A percentile compares a stretch with the other conserved stretches of the same genome.
Conservation (phyloP, 2,329 filamentous ascomycete species). For the Sporothrix globosa region DNA sequence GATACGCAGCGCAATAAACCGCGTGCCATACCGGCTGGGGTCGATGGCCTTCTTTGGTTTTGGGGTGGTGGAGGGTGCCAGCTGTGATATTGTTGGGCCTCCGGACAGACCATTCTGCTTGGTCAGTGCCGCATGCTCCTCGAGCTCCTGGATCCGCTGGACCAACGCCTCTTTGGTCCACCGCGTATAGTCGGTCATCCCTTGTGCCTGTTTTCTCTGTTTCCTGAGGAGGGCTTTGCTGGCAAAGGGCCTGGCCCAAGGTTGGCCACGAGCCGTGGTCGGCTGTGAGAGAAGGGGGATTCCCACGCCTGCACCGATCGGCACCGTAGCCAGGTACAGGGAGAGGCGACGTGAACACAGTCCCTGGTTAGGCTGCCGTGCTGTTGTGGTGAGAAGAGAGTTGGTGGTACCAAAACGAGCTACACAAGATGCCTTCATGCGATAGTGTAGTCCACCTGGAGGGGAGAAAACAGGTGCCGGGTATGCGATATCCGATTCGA, state of each 20-base stretch:
- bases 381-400: background rate
- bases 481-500: background rate
- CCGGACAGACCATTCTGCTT: background rate
- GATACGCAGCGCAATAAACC: constrained; percentile 87
- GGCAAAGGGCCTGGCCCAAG: background rate
- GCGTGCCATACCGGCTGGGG: constrained; percentile 76
- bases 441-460: background rate
- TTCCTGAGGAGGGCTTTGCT: background rate
- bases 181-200: constrained; percentile 35
- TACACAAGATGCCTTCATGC: constrained; percentile 20
- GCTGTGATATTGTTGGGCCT: background rate
- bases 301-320: background rate
- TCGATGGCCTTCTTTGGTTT: constrained; percentile 66
- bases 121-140: constrained; percentile 24
- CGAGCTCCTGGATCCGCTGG: constrained; percentile 36
- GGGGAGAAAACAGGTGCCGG: background rate
- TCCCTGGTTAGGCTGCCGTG: constrained; percentile 5
- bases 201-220: background rate
- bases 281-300: background rate
- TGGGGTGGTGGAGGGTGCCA: constrained; percentile 32
- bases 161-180: constrained; percentile 46
- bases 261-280: background rate
- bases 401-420: constrained; percentile 16
- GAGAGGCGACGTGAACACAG: background rate
- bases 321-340: background rate